Percentiles rank a stretch among this genome's conserved stretches.
phyloP scores from a whole-genome alignment of 116 monocot species.

The Phalaenopsis hybrid region DNA sequence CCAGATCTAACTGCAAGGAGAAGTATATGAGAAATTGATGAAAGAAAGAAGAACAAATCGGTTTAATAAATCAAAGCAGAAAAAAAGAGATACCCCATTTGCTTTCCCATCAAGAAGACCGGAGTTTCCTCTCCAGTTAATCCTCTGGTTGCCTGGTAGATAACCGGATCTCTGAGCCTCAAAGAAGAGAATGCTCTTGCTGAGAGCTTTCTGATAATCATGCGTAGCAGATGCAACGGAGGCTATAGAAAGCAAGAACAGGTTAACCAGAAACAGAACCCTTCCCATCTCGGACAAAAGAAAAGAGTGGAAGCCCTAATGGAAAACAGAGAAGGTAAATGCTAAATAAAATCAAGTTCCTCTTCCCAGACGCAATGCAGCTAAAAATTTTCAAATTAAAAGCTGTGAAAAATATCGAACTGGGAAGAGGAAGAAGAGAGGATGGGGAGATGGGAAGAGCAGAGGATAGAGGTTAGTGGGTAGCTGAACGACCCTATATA shows the following conservation, averaged over 20 bases:
- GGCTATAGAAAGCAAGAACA: slow-evolving; percentile 17
- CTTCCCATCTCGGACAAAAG: slow-evolving; percentile 7
- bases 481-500: slow-evolving; percentile 8
- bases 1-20: slow-evolving; percentile 36
- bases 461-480: not conserved
- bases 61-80: not conserved
- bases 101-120: slow-evolving; percentile 74
- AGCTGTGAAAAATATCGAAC: not conserved
- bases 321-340: not conserved
- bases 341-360: not conserved
- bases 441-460: not conserved
- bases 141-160: slow-evolving; percentile 61
- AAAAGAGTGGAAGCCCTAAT: not conserved
- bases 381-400: not conserved
- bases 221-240: slow-evolving; percentile 42
- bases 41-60: not conserved
- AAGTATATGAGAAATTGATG: not conserved
- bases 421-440: not conserved
- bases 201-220: slow-evolving; percentile 72
- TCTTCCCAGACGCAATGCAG: not conserved
- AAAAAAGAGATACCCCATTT: slow-evolving; percentile 50
- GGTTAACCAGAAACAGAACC: not conserved
- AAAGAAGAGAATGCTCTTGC: slow-evolving; percentile 89
- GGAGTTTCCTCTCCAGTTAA: slow-evolving; percentile 77
- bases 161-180: slow-evolving; percentile 94